Evolutionary conservation across 768 basidiomycete species (phyloP), one percentile per base, ranked within the genome.

Genomic region (Roridomyces roridus): DNA sequence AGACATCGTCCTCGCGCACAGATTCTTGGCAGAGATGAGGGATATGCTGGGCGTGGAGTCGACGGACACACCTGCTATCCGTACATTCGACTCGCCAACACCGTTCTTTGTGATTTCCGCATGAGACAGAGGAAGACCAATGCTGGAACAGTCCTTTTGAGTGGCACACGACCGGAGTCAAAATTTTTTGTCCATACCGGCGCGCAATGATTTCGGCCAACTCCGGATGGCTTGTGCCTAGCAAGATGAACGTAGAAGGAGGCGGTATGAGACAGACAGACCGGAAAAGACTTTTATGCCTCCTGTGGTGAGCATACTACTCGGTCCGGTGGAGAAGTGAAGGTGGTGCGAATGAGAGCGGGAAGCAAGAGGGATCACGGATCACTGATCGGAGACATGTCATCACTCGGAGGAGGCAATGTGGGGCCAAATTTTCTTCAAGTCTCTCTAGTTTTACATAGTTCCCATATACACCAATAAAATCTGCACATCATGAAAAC

Each of bases 1-100:
- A 99, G 46, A 98, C 96, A 72, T 98, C 97, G 72, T 94, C 92
- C 76, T 98, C 96, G 59, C 97, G 92, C 31, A 99, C 96, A 41
- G 92, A 95, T 76, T 98, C 95, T 62, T 85, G 15, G 11, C 11
- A 20, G 8, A 10, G 17, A 26, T 12, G 51, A 11, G 21, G 25
- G 28, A 5, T 15, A 26, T 12, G 51, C 17, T 40, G 39, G 36
- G 29, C 11, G n/a, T 9, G 31, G 29, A 5, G 4, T n/a, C 15
- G 5, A 37, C 10, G 4, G 11, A 51, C 56, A n/a, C 49, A 62
- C 61, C 61, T 8, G 11, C 84, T 70, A 99, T 94, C 63, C 91
- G 89, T 47, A 98, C 93, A 66, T 85, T 85, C 44, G 92, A 93
- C 77, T 98, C 96, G 52, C 95, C 93, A 58, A 94, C 91, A 21